Conservation (phyloP, 495 filamentous ascomycete genomes). For the Trichoderma gamsii region DNA sequence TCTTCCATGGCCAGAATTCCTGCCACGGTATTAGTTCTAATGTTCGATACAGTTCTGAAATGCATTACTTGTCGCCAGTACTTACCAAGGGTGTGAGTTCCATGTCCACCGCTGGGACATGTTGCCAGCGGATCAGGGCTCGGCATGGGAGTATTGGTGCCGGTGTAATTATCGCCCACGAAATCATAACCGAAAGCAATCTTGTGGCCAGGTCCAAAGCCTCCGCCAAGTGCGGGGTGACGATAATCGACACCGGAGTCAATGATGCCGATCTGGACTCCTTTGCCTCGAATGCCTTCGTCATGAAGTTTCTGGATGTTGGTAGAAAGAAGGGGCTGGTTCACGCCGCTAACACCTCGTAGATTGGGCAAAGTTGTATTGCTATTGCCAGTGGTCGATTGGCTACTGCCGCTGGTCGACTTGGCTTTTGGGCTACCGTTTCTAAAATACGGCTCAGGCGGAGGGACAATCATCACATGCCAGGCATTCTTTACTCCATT, state of each 20-base stretch:
- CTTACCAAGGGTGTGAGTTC: slow-evolving; percentile 37
- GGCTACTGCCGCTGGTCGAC: too few species aligned
- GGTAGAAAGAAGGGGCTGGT: not conserved
- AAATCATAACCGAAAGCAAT: slow-evolving; percentile 36
- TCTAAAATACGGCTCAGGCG: not conserved
- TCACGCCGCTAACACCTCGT: not conserved
- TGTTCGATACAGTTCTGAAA: not conserved
- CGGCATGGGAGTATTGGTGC: slow-evolving; percentile 10
- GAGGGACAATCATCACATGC: not conserved
- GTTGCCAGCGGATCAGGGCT: slow-evolving; percentile 23
- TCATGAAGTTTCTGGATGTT: slow-evolving; percentile 22
- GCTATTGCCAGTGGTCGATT: too few species aligned
- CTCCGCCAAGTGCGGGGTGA: slow-evolving; percentile 43
- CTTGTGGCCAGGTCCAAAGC: slow-evolving; percentile 39
- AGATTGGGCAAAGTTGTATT: not conserved
- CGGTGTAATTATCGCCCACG: slow-evolving; percentile 26
- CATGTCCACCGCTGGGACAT: slow-evolving; percentile 35
- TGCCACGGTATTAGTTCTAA: not conserved
- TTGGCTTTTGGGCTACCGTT: not conserved
- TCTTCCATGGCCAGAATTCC: slow-evolving; percentile 17
- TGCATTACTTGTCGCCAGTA: not conserved
- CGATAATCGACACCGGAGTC: slow-evolving; percentile 45
- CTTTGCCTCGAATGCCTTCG: slow-evolving; percentile 29
- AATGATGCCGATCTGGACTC: slow-evolving; percentile 32
- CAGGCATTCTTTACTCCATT: slow-evolving; percentile 2